Conservation (phyloP, 179 eudicot species). For the Silene vulgaris region DNA sequence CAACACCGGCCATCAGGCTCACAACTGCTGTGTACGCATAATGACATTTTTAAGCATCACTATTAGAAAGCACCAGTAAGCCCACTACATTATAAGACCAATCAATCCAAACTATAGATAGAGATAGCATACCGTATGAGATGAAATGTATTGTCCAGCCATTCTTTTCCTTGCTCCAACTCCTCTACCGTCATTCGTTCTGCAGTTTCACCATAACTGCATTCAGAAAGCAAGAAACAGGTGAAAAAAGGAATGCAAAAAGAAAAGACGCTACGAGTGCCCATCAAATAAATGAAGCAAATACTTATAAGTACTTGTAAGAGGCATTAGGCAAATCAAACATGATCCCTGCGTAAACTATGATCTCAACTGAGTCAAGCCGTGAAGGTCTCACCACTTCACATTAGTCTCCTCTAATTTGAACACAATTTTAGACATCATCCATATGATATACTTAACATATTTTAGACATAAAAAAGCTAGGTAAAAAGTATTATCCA, state of each 20-base stretch:
- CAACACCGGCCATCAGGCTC: too few relatives aligned
- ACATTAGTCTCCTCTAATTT: neutral
- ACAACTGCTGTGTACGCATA: neutral
- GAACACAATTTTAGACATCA: neutral
- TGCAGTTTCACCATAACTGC: constrained; percentile 60
- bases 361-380: neutral
- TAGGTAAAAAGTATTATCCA: neutral
- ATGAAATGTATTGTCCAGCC: constrained; percentile 71
- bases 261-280: neutral
- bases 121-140: constrained; percentile 60
- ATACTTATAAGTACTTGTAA: neutral
- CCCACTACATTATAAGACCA: constrained; percentile 3
- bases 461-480: neutral
- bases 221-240: constrained; percentile 11
- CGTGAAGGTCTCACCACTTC: neutral
- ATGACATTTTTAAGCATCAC: neutral
- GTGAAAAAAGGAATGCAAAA: neutral
- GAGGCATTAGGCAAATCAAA: neutral
- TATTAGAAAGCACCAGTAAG: neutral
- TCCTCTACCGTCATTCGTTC: constrained; percentile 73
- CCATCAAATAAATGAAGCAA: neutral
- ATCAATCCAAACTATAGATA: neutral
- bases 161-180: constrained; percentile 73
- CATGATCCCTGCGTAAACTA: neutral
- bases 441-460: neutral